Evolutionary conservation across 202 grass and related monocot genomes (phyloP).

Genomic region (Bolboschoenoplectus hybrid): DNA sequence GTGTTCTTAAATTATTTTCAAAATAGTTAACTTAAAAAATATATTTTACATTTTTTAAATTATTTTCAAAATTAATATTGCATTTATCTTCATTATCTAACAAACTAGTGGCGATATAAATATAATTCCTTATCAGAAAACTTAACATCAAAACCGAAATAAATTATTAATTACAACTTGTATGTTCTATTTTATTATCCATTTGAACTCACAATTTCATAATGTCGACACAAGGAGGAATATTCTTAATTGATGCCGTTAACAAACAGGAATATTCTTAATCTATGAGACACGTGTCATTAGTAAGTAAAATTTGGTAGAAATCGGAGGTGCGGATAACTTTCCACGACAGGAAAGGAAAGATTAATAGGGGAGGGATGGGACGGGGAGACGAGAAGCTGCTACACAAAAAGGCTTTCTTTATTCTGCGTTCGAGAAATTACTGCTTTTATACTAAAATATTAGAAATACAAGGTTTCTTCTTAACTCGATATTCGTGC

Average conservation of each 20-base stretch:
- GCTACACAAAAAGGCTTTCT: background rate
- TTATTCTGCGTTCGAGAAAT: background rate
- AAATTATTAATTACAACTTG: too few species aligned
- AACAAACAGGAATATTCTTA: background rate
- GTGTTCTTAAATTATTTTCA: too few species aligned
- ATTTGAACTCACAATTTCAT: background rate
- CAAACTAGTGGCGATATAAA: too few species aligned
- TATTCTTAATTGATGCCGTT: conserved; percentile 26
- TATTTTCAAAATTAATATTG: too few species aligned
- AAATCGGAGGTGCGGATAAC: background rate
- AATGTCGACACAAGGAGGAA: background rate
- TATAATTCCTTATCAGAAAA: too few species aligned
- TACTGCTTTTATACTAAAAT: background rate
- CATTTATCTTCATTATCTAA: too few species aligned
- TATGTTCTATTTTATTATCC: background rate
- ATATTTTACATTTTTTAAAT: too few species aligned
- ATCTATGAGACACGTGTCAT: background rate
- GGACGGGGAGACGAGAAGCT: background rate
- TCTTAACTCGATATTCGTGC: too few species aligned
- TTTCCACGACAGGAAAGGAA: background rate
- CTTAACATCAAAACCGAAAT: too few species aligned
- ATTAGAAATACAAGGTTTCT: background rate
- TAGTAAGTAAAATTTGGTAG: background rate
- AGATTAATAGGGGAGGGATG: background rate
- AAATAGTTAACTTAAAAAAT: too few species aligned